Evolutionary conservation across 768 basidiomycete species (phyloP), one percentile per base, ranked within the genome.

Genomic region (Podaxis pistillaris): DNA sequence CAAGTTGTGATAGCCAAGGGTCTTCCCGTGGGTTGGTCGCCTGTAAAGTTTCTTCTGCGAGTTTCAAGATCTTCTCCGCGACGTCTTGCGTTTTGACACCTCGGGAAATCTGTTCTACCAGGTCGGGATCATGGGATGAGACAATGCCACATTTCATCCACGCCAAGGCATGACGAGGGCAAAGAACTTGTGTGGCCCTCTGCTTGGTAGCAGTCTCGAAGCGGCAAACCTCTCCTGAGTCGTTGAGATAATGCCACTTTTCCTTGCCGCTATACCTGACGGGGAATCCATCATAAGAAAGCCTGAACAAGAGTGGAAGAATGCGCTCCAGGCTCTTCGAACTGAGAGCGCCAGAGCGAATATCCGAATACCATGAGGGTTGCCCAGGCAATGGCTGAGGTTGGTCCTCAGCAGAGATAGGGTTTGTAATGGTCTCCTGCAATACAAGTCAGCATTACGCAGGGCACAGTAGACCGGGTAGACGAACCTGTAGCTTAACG

Each of bases 241-340:
- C 64, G 37, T 71, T 28, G 11, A 81, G 24, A 67, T 82, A 86
- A 71, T 90, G 86, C 94, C 94, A 98, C 9, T 85, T 81, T 36
- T 88, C 81, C 22, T 80, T 73, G 3, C 70, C 63, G 26, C 79
- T 78, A 64, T 83, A 88, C 9, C 72, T 78, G 41, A 96, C 69
- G 1, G 90, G 89, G 64, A 82, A 72, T 0, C 82, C 84, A 47
- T 88, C 81, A 65, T 82, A 91, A 0, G 84, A 79, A 3, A 91
- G 63, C 41, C 77, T 81, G 11, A 96, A 79, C 13, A 96, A 77
- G 1, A 87, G 76, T 0, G 94, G 94, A 1, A 94, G 71, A 41
- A 86, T 75, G 36, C 82, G 81, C 50, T 86, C 82, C 19, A 84
- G 64, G 3, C 76, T 73, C 46, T 72, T 74, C 15, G 73, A 63